Evolutionary conservation across 1,139 yeast species (phyloP).

Genomic region (Pichia sp.): DNA sequence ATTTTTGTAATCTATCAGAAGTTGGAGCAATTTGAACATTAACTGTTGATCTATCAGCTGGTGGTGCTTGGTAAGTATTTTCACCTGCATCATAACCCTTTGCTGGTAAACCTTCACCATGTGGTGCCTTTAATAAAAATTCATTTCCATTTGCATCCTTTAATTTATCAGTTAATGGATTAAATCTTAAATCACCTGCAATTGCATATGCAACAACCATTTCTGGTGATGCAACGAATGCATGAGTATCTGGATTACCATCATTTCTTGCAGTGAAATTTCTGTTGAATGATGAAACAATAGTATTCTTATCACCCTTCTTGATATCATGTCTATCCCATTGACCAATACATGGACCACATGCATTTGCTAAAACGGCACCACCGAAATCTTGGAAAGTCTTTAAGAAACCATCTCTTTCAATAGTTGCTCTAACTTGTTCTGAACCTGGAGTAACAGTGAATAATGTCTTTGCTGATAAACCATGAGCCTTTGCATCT

Average conservation of each 20-base stretch:
- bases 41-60: constrained; percentile 74
- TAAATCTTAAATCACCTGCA: constrained; percentile 96
- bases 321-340: constrained; percentile 98
- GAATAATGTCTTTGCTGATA: constrained; percentile 83
- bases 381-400: constrained; percentile 93
- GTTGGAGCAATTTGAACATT: constrained; percentile 74
- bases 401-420: constrained; percentile 90
- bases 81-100: constrained; percentile 92
- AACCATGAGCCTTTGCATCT: constrained; percentile 88
- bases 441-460: constrained; percentile 99
- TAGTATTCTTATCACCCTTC: constrained; percentile 98
- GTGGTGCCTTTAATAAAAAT: constrained; percentile 85
- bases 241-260: constrained; percentile 97
- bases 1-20: constrained; percentile 82
- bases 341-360: constrained; percentile 99
- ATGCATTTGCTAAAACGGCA: constrained; percentile 93
- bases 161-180: constrained; percentile 93
- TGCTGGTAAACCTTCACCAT: constrained; percentile 89
- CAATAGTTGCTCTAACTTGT: constrained; percentile 97
- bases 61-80: constrained; percentile 98
- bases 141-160: constrained; percentile 93
- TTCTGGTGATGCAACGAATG: constrained; percentile 98
- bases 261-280: constrained; percentile 98
- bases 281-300: constrained; percentile 98
- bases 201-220: constrained; percentile 93